phyloP scores from a whole-genome alignment of 495 filamentous ascomycete genomes.

The Lentithecium fluviatile region DNA sequence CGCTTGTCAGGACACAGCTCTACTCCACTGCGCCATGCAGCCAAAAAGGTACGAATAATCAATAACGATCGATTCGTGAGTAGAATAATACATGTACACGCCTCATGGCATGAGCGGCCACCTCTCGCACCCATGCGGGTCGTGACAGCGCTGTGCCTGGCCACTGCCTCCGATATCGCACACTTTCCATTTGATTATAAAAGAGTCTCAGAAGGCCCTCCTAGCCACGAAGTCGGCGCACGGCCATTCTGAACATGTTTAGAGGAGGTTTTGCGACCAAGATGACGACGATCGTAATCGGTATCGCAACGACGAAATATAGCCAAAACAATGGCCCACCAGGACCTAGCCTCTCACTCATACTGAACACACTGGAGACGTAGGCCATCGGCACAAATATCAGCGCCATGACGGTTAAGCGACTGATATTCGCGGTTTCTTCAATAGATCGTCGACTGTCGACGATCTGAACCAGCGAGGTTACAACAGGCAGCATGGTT shows the following conservation, averaged over 20 bases:
- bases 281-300: constrained; percentile 14
- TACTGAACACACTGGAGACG: constrained; percentile 44
- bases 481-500: constrained; percentile 38
- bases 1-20: too few relatives aligned
- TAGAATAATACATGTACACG: too few relatives aligned
- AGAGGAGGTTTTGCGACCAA: constrained; percentile 1
- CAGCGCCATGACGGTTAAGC: constrained; percentile 43
- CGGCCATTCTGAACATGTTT: background rate
- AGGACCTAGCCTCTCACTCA: constrained; percentile 28
- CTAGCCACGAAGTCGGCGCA: too few relatives aligned
- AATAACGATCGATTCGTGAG: too few relatives aligned
- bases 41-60: too few relatives aligned
- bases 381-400: constrained; percentile 45
- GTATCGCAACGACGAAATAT: constrained; percentile 28
- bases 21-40: too few relatives aligned
- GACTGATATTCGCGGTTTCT: constrained; percentile 41
- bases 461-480: constrained; percentile 38
- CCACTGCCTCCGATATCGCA: too few relatives aligned
- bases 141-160: too few relatives aligned
- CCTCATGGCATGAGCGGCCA: too few relatives aligned
- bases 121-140: too few relatives aligned
- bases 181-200: too few relatives aligned
- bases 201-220: too few relatives aligned
- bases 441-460: constrained; percentile 34
- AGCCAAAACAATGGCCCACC: constrained; percentile 26